A percentile compares a stretch with the other conserved stretches of the same genome.
Conservation (phyloP, 768 basidiomycete species). For the Hygrocybe coccinea region DNA sequence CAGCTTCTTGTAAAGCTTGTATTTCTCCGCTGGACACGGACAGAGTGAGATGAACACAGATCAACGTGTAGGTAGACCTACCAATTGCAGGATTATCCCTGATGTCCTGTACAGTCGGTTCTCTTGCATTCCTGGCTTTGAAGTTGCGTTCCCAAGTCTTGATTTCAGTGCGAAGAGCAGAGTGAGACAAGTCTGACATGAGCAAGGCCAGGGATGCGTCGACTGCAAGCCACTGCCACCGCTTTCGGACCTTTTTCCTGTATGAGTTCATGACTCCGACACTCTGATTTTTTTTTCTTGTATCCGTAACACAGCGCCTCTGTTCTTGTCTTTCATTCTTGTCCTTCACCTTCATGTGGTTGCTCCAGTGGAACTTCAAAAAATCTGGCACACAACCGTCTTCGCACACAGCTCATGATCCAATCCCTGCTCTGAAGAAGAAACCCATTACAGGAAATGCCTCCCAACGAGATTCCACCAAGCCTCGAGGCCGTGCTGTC, state of each 20-base stretch:
- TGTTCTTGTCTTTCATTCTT: no score
- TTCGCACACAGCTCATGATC: no score
- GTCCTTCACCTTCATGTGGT: no score
- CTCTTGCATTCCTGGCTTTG: constrained; percentile 47
- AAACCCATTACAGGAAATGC: background rate
- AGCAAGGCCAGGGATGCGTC: no score
- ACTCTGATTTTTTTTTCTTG: no score
- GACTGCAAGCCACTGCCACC: background rate
- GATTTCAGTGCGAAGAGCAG: constrained; percentile 59
- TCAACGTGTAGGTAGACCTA: constrained; percentile 29
- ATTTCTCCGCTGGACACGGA: constrained; percentile 58
- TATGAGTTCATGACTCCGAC: no score
- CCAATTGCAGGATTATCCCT: constrained; percentile 57
- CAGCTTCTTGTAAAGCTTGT: constrained; percentile 76
- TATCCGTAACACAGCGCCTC: no score
- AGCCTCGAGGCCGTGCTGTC: constrained; percentile 2
- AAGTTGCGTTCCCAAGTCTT: constrained; percentile 77
- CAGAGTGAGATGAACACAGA: constrained; percentile 15
- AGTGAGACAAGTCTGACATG: constrained; percentile 38
- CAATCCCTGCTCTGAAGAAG: background rate
- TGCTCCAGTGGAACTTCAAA: no score
- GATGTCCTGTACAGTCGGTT: constrained; percentile 69
- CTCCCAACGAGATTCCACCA: background rate
- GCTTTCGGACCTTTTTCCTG: no score
- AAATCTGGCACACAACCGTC: no score